Evolutionary conservation across 768 basidiomycete species (phyloP).

Genomic region (Xerocomellus amylosporus): DNA sequence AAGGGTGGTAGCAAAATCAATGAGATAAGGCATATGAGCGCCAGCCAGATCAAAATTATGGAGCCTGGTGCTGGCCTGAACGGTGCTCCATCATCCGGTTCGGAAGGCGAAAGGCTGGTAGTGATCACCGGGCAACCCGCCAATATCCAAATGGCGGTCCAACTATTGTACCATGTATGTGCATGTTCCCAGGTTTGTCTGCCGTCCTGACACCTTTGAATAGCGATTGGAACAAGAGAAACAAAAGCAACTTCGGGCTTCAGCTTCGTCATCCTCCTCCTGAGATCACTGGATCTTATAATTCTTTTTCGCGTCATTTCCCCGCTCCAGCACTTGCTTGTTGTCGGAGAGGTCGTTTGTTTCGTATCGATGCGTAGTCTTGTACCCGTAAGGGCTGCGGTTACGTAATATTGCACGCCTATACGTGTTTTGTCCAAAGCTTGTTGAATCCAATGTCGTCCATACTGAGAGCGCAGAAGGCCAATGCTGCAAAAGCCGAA

Average conservation of each 20-base stretch:
- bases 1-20: conserved; percentile 99
- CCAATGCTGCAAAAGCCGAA: conserved; percentile 50
- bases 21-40: conserved; percentile 93
- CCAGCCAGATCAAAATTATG: conserved; percentile 97
- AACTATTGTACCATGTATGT: conserved; percentile 81
- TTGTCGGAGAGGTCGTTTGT: conserved; percentile 1
- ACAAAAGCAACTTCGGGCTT: conserved; percentile 67
- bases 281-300: conserved; percentile 15
- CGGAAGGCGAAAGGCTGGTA: conserved; percentile 88
- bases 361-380: conserved; percentile 9
- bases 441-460: conserved; percentile 50
- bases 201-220: conserved; percentile 9
- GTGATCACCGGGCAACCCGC: conserved; percentile 95
- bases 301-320: background rate
- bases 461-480: conserved; percentile 58
- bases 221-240: conserved; percentile 88
- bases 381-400: conserved; percentile 12
- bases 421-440: background rate
- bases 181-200: background rate
- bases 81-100: conserved; percentile 68
- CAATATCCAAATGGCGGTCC: conserved; percentile 96
- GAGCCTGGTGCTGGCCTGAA: conserved; percentile 86
- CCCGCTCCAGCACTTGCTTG: background rate
- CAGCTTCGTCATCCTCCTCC: conserved; percentile 29
- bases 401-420: conserved; percentile 23